Evolutionary conservation across 108 stramenopile species (phyloP), one percentile per base, ranked within the genome.

Genomic region (Cyclotella cryptica): DNA sequence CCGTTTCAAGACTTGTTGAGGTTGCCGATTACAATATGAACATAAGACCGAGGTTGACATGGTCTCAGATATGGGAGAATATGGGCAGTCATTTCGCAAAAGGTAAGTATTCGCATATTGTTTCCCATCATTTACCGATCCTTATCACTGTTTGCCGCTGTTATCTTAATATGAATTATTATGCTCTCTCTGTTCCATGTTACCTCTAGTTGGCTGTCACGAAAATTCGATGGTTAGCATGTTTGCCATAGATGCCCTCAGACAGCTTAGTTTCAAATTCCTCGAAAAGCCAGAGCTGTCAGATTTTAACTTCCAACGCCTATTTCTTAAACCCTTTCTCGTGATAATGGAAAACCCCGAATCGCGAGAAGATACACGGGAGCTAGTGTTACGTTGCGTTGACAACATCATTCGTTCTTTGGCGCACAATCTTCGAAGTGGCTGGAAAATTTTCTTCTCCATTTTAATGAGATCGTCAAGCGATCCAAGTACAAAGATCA

Each of bases 21-120:
- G 98, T 98, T 43, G 98, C 99, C 18, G 98, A 99, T 72, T 98
- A 87, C 75, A 99, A 99, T 90, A 97, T 99, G 97, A 84, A 95
- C 69, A 81, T 79, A 8, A 88, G 99, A 27, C 93, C 98, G 26
- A 86, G 98, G 26, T 63, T 99, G 35, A 97, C 94, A 4, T 99
- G 98, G 98, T 88, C 96, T 27, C 85, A 93, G 72, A 86, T 99
- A 26, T 99, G 99, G 99, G 91, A 89, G 72, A 84, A 90, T 21
- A 91, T 99, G 81, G 89, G 96, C 5, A 69, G 83, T 49, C 97
- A 96, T 80, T 99, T 99, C 77, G 88, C 97, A 12, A 85, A 83
- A 68, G 60, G 60, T 39, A 39, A 61, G 30, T 61, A 35, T 29
- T 3, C 35, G 18, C 15, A 61, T 59, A n/a, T n/a, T n/a, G 35